A percentile compares a stretch with the other conserved stretches of the same genome.
phyloP scores from a whole-genome alignment of 495 filamentous ascomycete species.

The Aspergillus bertholletiae region DNA sequence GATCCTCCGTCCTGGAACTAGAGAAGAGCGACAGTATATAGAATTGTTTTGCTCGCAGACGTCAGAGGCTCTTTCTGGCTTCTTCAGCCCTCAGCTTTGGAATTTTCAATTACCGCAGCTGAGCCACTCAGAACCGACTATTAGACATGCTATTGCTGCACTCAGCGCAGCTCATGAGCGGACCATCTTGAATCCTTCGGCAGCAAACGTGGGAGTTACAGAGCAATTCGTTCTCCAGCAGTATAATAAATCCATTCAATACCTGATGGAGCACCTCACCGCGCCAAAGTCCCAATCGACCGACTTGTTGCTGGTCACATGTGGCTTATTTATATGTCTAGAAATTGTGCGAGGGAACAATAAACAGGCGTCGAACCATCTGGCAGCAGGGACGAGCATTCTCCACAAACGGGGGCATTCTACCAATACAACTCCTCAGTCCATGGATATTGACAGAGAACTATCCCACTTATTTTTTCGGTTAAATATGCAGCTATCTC shows the following conservation, averaged over 20 bases:
- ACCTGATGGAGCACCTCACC: constrained; percentile 19
- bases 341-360: constrained; percentile 24
- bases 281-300: not conserved
- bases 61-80: constrained; percentile 45
- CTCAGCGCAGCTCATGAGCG: constrained; percentile 60
- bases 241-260: constrained; percentile 54
- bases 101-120: constrained; percentile 49
- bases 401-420: not conserved
- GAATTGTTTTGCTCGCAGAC: constrained; percentile 21
- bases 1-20: constrained; percentile 18
- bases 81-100: constrained; percentile 62
- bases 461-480: constrained; percentile 16
- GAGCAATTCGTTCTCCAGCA: constrained; percentile 43
- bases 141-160: constrained; percentile 62
- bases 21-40: constrained; percentile 20
- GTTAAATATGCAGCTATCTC: constrained; percentile 17
- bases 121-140: constrained; percentile 53
- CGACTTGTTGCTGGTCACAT: constrained; percentile 22
- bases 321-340: constrained; percentile 25
- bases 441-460: constrained; percentile 6
- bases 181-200: constrained; percentile 11
- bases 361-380: constrained; percentile 20
- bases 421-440: not conserved
- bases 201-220: not conserved
- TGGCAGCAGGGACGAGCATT: constrained; percentile 16